phyloP scores from a whole-genome alignment of 306 rosid species.

The Urtica urens region DNA sequence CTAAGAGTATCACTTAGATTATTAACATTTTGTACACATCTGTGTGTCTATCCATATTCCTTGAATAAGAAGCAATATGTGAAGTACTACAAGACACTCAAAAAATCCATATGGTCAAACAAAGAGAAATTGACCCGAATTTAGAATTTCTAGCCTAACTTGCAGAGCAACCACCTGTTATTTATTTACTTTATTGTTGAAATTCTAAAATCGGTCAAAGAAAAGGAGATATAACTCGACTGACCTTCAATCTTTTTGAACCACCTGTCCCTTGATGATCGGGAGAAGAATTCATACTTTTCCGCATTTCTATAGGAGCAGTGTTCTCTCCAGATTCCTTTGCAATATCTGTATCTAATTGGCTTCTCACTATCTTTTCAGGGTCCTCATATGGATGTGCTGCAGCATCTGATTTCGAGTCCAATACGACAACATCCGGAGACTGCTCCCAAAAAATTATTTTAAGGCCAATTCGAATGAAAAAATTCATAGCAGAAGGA shows the following conservation, averaged over 20 bases:
- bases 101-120: background rate
- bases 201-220: background rate
- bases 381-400: constrained; percentile 7
- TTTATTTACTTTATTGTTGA: background rate
- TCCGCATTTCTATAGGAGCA: constrained; percentile 20
- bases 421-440: constrained; percentile 13
- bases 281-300: constrained; percentile 11
- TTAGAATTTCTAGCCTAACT: background rate
- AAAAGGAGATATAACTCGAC: constrained; percentile 8
- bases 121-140: background rate
- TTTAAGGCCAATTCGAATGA: no score
- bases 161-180: constrained; percentile 6
- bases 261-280: constrained; percentile 22
- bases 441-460: no score
- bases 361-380: constrained; percentile 7
- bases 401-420: constrained; percentile 15
- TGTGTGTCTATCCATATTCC: no score
- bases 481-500: background rate
- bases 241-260: constrained; percentile 24
- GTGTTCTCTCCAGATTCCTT: constrained; percentile 20
- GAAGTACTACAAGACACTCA: background rate
- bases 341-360: constrained; percentile 12
- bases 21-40: no score
- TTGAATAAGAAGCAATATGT: background rate
- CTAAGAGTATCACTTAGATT: no score